Base-by-base conservation (phyloP, 768 basidiomycete genomes). In the Amanita thiersii region DNA sequence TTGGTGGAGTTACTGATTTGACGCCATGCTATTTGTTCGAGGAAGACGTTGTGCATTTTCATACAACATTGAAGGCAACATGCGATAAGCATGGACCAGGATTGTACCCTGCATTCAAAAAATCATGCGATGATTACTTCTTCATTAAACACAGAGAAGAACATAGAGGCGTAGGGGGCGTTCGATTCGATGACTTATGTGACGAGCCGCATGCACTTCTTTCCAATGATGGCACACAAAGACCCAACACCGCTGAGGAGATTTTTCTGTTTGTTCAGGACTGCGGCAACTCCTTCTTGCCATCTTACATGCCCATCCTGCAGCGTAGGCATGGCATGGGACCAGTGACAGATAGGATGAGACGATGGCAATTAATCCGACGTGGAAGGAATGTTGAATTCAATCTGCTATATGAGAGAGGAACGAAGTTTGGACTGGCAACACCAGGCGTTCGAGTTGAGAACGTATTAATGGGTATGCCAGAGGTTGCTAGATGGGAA, bases 111-210 rank as follows among this genome's bases (percentile, higher is more conserved):
- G 65, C 70, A 2, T 90, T 91, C 73, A 98, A 98, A 59, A 73
- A 75, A 49, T 96, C 91, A 89, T 97, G 93, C 65, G 94, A 98
- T 62, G 82, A 93, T 58, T 98, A 98, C 65, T 98, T 98, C 61
- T 83, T 72, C 60, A 84, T 97, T 53, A 72, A 86, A 14, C 94
- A 98, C 58, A 78, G 94, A 8, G 56, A 62, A 18, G 94, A 98
- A 64, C 63, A 77, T 2, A 77, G 94, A 32, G 94, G 94, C 3
- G 63, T 98, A 37, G 94, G 94, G 20, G 94, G 94, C 1, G 66
- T 98, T 41, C 97, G 97, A 70, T 93, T 97, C 56, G 94, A 98
- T 58, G 94, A 99, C 57, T 76, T 99, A 44, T 77, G 70, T 50
- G 69, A 68, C 35, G 73, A 73, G 25, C 60, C 65, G 2, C 88